Evolutionary conservation across 306 rosid species (phyloP).

Genomic region (Fragaria vesca): DNA sequence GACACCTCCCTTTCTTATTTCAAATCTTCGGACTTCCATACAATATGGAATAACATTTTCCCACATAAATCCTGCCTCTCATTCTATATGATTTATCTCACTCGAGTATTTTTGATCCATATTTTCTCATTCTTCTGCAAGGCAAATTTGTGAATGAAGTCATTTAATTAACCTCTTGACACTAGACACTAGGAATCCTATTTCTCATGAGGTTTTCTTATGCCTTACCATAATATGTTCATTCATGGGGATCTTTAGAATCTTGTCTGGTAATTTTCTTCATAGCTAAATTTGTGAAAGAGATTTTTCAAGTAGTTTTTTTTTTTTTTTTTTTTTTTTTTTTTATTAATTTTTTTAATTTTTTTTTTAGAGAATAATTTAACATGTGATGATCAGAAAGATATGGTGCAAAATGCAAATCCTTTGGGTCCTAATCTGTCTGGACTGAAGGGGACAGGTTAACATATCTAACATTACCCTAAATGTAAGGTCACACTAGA

Average conservation of each 20-base stretch:
- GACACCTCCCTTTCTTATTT: neutral
- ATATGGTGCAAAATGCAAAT: constrained; percentile 2
- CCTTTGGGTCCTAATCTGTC: constrained; percentile 24
- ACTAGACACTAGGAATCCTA: too few species aligned
- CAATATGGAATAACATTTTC: neutral
- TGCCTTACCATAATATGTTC: neutral
- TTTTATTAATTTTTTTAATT: neutral
- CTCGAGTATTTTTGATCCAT: too few species aligned
- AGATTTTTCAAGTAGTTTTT: too few species aligned
- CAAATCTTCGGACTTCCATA: neutral
- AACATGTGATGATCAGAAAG: constrained; percentile 2
- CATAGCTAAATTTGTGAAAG: too few species aligned
- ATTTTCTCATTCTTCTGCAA: too few species aligned
- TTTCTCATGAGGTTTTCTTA: too few species aligned
- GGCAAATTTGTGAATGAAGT: too few species aligned
- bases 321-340: neutral
- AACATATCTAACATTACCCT: constrained; percentile 7
- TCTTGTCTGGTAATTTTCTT: neutral
- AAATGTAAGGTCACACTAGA: constrained; percentile 3
- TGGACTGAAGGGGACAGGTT: constrained; percentile 28
- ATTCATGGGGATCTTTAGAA: neutral
- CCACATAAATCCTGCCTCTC: neutral
- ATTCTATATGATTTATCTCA: neutral
- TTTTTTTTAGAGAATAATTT: neutral
- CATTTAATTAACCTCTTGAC: too few species aligned